Evolutionary conservation across 1,284 basidiomycete species (phyloP).

Genomic region (Somion occarium): DNA sequence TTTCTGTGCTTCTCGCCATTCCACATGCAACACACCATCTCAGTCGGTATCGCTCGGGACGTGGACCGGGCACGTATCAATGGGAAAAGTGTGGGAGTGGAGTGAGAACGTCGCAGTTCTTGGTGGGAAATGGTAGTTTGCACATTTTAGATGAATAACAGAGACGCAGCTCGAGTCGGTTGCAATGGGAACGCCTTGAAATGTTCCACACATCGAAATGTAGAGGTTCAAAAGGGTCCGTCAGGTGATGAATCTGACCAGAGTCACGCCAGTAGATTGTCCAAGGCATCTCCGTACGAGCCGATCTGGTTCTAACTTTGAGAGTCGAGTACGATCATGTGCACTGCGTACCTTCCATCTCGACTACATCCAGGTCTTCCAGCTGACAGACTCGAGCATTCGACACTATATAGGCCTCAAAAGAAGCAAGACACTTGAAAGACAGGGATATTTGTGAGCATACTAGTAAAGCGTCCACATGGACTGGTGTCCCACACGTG

Average conservation of each 20-base stretch:
- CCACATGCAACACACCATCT: background rate
- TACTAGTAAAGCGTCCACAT: background rate
- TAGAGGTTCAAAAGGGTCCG: constrained; percentile 46
- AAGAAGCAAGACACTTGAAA: background rate
- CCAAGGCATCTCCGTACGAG: constrained; percentile 1
- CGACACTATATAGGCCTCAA: too few relatives aligned
- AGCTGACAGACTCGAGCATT: background rate
- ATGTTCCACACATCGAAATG: background rate
- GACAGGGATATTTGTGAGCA: background rate
- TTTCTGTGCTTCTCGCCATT: background rate
- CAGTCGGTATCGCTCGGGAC: background rate
- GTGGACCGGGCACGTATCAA: background rate
- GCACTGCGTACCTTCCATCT: background rate
- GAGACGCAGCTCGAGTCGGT: too few relatives aligned
- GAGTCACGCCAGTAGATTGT: background rate
- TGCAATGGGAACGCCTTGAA: too few relatives aligned
- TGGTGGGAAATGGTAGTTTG: background rate
- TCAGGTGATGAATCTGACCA: constrained; percentile 54
- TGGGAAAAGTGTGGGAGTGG: background rate
- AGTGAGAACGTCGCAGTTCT: constrained; percentile 2
- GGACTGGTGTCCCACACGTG: background rate
- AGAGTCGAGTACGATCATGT: background rate
- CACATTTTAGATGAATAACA: background rate
- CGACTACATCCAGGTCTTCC: background rate
- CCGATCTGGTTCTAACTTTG: background rate